These are phyloP conservation scores for Hymenoscyphus fructigenus DNA, from an alignment of 2,329 filamentous ascomycete species.

Conservation along the genomic window DNA sequence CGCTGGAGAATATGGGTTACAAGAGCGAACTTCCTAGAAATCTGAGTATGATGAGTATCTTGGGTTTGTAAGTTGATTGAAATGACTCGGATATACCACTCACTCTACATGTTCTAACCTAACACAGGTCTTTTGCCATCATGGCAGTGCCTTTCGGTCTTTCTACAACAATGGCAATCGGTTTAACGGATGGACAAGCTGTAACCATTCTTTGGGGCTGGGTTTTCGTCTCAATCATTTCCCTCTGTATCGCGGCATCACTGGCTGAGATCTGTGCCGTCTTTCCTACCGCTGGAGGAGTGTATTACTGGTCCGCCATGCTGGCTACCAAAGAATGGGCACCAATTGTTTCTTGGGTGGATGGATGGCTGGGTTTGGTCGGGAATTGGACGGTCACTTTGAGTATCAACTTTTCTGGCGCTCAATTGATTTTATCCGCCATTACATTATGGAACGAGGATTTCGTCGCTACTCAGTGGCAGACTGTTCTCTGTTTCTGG, in stretches of 20 bases:
- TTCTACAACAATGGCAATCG: constrained; percentile 67
- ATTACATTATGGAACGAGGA: constrained; percentile 70
- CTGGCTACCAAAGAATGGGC: constrained; percentile 64
- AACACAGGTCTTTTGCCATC: constrained; percentile 64
- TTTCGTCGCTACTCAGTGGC: constrained; percentile 65
- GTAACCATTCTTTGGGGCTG: constrained; percentile 71
- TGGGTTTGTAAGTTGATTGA: constrained; percentile 46
- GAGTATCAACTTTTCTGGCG: constrained; percentile 71
- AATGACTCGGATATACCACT: neutral
- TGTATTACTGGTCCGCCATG: constrained; percentile 73
- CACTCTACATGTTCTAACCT: constrained; percentile 30
- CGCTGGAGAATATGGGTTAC: constrained; percentile 54
- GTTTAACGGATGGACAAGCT: constrained; percentile 64
- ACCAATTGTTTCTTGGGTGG: constrained; percentile 66
- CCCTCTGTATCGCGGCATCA: constrained; percentile 62
- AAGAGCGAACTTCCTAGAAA: constrained; percentile 64
- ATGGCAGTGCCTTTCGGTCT: constrained; percentile 58
- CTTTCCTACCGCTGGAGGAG: constrained; percentile 66
- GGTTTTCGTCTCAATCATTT: constrained; percentile 64
- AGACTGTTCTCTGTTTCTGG: constrained; percentile 72
- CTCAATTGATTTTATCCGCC: constrained; percentile 64
- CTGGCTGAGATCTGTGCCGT: constrained; percentile 69
- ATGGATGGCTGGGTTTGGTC: constrained; percentile 70
- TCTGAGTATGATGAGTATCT: constrained; percentile 67
- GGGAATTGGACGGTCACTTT: constrained; percentile 69